Percentiles rank a stretch among this genome's conserved stretches.
Evolutionary conservation across 345 rosid genomes (phyloP).

Genomic region (Gossypium stocksii): DNA sequence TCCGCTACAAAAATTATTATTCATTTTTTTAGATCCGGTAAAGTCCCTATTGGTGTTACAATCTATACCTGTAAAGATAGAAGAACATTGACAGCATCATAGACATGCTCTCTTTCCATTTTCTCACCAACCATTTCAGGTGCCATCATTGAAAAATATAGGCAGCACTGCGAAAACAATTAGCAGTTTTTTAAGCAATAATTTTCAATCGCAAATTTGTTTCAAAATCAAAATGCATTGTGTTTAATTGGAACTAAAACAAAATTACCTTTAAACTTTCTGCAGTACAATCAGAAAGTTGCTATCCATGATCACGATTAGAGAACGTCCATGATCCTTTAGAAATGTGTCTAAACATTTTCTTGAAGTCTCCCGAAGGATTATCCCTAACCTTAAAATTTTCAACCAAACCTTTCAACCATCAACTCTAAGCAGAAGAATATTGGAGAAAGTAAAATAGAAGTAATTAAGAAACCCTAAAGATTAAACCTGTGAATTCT

Average conservation of each 20-base stretch:
- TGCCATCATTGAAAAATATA: slow-evolving; percentile 42
- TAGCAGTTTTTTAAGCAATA: background rate
- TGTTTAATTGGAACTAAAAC: background rate
- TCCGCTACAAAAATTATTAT: too few relatives aligned
- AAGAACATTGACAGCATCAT: slow-evolving; percentile 48
- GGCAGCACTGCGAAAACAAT: slow-evolving; percentile 16
- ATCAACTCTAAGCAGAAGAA: too few relatives aligned
- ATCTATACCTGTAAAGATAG: slow-evolving; percentile 42
- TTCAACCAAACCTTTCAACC: background rate
- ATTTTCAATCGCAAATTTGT: background rate
- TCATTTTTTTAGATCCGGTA: too few relatives aligned
- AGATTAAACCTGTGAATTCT: slow-evolving; percentile 58
- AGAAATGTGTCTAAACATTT: slow-evolving; percentile 46
- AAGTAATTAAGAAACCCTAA: background rate
- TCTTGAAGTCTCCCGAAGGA: slow-evolving; percentile 51
- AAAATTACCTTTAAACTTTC: slow-evolving; percentile 46
- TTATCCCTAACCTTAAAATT: slow-evolving; percentile 18
- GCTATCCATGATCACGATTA: slow-evolving; percentile 66
- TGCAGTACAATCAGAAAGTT: slow-evolving; percentile 59
- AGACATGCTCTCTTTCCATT: slow-evolving; percentile 35
- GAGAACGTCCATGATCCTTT: slow-evolving; percentile 71
- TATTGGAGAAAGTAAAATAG: background rate
- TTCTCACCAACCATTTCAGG: slow-evolving; percentile 47
- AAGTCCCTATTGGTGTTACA: background rate
- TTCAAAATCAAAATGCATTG: background rate